A percentile compares a stretch with the other conserved stretches of the same genome.
Conservation (phyloP, 1,284 basidiomycete species). For the Ceratobasidium sp. region DNA sequence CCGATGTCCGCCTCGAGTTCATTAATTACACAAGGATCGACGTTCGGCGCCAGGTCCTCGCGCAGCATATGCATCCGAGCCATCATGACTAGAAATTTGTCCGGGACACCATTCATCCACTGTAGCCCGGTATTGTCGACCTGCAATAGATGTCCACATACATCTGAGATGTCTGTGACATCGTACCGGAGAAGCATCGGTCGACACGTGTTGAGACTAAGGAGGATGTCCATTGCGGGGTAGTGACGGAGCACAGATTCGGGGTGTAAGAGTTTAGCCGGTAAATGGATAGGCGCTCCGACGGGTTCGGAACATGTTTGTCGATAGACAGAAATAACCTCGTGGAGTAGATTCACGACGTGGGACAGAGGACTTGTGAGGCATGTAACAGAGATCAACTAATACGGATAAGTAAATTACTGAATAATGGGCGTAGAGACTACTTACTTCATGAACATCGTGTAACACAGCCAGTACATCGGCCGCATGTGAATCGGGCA, state of each 20-base stretch:
- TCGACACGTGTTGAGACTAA: background rate
- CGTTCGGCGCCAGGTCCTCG: background rate
- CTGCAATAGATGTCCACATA: background rate
- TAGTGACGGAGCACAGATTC: constrained; percentile 3
- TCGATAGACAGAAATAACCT: constrained; percentile 14
- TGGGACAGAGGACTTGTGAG: background rate
- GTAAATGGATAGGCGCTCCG: background rate
- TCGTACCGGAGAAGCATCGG: constrained; percentile 35
- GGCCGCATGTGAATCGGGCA: background rate
- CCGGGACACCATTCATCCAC: constrained; percentile 32
- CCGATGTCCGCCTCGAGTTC: constrained; percentile 9
- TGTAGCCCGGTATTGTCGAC: background rate
- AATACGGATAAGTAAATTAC: background rate
- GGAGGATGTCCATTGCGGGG: background rate
- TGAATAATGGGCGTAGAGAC: no score
- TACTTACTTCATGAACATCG: constrained; percentile 4
- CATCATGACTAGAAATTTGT: constrained; percentile 7
- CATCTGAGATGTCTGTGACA: background rate
- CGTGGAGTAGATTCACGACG: background rate
- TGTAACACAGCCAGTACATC: background rate
- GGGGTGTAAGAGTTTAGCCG: background rate
- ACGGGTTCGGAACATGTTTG: constrained; percentile 18
- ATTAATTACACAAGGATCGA: background rate
- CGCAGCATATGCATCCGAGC: constrained; percentile 25
- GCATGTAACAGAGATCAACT: constrained; percentile 6